Evolutionary conservation across 176 grass and related monocot genomes (phyloP).

Genomic region (Puccinellia tenuiflora): DNA sequence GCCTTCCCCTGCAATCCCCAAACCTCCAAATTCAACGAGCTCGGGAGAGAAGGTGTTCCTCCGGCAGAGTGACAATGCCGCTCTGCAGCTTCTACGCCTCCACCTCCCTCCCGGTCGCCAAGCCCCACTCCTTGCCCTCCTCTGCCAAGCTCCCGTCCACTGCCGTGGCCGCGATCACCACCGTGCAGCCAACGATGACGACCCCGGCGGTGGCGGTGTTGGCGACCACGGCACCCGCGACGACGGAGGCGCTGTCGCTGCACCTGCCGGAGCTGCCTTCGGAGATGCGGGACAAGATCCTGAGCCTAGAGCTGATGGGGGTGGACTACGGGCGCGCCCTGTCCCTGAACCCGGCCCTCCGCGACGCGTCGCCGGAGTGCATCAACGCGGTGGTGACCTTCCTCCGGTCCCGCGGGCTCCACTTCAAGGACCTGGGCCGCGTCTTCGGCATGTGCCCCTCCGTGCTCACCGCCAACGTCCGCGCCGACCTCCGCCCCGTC

Average conservation of each 20-base stretch:
- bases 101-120: constrained; percentile 24
- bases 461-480: constrained; percentile 46
- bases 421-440: constrained; percentile 55
- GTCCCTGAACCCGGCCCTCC: constrained; percentile 42
- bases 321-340: constrained; percentile 53
- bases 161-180: background rate
- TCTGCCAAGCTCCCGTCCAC: constrained; percentile 6
- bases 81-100: constrained; percentile 43
- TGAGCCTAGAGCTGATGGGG: constrained; percentile 75
- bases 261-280: constrained; percentile 44
- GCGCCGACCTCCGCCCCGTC: constrained; percentile 44
- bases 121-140: constrained; percentile 6
- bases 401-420: constrained; percentile 59
- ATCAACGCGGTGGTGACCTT: constrained; percentile 51
- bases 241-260: constrained; percentile 1
- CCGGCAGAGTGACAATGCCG: constrained; percentile 16
- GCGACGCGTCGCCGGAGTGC: constrained; percentile 44
- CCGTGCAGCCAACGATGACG: background rate
- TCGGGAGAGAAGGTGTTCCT: background rate
- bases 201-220: background rate
- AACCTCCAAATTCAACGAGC: background rate
- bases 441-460: constrained; percentile 59
- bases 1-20: background rate
- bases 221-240: background rate
- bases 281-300: constrained; percentile 64